Evolutionary conservation across 2,329 filamentous ascomycete genomes (phyloP).

Genomic region (Diaporthe longicolla): DNA sequence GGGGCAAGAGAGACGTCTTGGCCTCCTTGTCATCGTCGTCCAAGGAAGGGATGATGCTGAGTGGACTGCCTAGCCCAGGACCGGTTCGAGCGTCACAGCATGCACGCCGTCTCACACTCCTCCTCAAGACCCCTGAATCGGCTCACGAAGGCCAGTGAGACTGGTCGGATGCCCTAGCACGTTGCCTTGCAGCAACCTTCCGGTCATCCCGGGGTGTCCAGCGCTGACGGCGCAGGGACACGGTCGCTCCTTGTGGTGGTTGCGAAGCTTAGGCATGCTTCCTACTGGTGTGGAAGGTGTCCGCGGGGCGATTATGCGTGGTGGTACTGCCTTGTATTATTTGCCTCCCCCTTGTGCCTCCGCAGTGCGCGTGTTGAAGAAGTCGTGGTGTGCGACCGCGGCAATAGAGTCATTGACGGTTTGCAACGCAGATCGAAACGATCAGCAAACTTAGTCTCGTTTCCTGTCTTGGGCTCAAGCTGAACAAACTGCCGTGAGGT

Average conservation of each 20-base stretch:
- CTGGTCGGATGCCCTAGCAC: constrained; percentile 15
- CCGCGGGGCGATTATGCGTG: background rate
- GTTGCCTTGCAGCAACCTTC: constrained; percentile 36
- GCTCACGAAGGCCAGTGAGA: constrained; percentile 6
- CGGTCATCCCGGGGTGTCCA: constrained; percentile 8
- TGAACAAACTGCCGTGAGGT: constrained; percentile 22
- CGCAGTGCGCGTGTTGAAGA: background rate
- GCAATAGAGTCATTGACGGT: constrained; percentile 6
- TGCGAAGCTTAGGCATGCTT: constrained; percentile 28
- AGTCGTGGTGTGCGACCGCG: constrained; percentile 13
- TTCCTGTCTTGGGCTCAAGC: background rate
- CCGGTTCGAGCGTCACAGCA: constrained; percentile 26
- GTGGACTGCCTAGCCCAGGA: background rate
- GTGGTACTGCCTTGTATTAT: background rate
- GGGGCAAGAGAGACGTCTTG: constrained; percentile 4
- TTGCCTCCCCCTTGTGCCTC: constrained; percentile 7
- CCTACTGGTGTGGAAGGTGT: background rate
- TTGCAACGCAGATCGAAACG: constrained; percentile 32
- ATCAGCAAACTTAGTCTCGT: constrained; percentile 18
- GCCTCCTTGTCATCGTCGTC: constrained; percentile 3
- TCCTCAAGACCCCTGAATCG: constrained; percentile 23
- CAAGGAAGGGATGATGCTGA: constrained; percentile 4
- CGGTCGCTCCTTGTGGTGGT: constrained; percentile 6
- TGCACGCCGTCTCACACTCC: constrained; percentile 21
- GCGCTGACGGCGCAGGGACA: constrained; percentile 20